Base-by-base conservation (phyloP, 140 eudicot genomes). In the Flaveria floridana region DNA sequence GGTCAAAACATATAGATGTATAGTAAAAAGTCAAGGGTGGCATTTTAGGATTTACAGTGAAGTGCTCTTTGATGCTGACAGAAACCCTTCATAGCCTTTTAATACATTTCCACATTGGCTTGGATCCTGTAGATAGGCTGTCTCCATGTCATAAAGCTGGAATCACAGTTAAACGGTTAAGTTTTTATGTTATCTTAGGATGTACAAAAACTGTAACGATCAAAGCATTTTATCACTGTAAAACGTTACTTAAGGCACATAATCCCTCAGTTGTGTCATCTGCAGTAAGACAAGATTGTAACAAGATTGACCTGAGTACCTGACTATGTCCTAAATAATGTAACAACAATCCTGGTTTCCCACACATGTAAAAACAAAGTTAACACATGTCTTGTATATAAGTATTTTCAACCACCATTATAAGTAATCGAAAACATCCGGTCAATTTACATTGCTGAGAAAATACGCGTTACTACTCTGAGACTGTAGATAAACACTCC, bases 111-210 rank as follows among this genome's bases (percentile, higher is more conserved):
- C 99, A 82, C 91, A 85, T 81, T 90, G 99, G 83, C 83, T 87
- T 69, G 99, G 90, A 85, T 94, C 99, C 71, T 94, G 99, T 65
- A 94, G 75, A 81, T 94, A 94, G 79, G 87, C 85, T 8, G 96
- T 94, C 89, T 94, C 99, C 99, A 94, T 88, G 76, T 88, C 99
- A 83, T 87, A 90, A 19, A 94, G 95, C 99, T 94, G 84, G 30
- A 78, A 57, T 10, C 13, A 63, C 68, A 73, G 19, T 68, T 25
- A 19, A 46, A 46, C 7, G 7, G 2, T 39, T 68, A 11, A 66
- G 30, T 25, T 46, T 73, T 53, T 25, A 64, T 2, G 19, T 34
- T 55, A 72, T 3, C n/a, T 30, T 20, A 15, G 14, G 26, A 47
- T 15, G 57, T 13, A 44, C 13, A 47, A 70, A 25, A 53, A 5